phyloP scores from a whole-genome alignment of 371 early-diverging fungal species.

The Syncephalis plumigaleata region DNA sequence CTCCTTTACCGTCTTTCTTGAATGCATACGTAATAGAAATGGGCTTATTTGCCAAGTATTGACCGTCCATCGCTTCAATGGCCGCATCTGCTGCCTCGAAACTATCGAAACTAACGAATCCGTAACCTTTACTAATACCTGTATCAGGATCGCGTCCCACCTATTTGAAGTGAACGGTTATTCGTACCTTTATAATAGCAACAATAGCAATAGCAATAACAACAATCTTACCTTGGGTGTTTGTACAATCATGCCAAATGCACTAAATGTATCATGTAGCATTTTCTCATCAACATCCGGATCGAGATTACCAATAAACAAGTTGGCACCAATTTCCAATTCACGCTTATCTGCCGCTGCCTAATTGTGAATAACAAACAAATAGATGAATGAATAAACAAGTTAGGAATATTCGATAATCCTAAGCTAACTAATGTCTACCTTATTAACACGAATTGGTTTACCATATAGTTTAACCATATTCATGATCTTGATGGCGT shows the following conservation, averaged over 20 bases:
- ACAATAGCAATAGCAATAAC: slow-evolving; percentile 5
- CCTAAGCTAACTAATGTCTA: slow-evolving; percentile 9
- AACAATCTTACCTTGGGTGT: slow-evolving; percentile 42
- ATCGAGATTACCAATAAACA: slow-evolving; percentile 93
- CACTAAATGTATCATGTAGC: slow-evolving; percentile 89
- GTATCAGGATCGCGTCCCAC: slow-evolving; percentile 81
- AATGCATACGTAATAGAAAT: slow-evolving; percentile 86
- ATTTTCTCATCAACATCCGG: slow-evolving; percentile 87
- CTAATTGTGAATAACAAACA: slow-evolving; percentile 11
- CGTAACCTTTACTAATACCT: slow-evolving; percentile 81
- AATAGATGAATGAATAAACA: not conserved
- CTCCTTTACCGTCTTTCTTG: slow-evolving; percentile 97
- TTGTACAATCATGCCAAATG: slow-evolving; percentile 80
- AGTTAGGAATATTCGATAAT: too few species aligned
- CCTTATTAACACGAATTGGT: slow-evolving; percentile 92
- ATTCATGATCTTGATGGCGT: slow-evolving; percentile 92
- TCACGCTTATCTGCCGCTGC: slow-evolving; percentile 79
- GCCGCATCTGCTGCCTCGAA: slow-evolving; percentile 94
- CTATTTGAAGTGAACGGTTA: slow-evolving; percentile 56
- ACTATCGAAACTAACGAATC: slow-evolving; percentile 82
- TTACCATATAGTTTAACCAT: slow-evolving; percentile 89
- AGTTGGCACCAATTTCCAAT: slow-evolving; percentile 77
- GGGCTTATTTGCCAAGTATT: slow-evolving; percentile 84
- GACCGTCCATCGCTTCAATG: slow-evolving; percentile 93
- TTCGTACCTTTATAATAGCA: too few species aligned